Conservation (phyloP, 1,139 yeast species). For the Blastobotrys serpentis region DNA sequence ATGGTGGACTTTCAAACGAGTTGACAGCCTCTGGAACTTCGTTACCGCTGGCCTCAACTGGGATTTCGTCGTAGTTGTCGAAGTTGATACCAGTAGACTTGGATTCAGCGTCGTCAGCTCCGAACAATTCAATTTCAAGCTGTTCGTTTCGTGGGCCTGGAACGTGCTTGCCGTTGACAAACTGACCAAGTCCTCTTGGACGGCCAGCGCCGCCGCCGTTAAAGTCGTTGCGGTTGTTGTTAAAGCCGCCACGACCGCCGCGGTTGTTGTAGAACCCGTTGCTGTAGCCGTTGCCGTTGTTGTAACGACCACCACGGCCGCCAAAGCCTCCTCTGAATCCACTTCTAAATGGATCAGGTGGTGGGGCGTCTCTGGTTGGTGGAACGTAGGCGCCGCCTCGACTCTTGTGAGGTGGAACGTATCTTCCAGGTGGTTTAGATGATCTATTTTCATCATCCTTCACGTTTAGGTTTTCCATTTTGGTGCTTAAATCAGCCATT, state of each 20-base stretch:
- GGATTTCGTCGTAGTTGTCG: conserved; percentile 97
- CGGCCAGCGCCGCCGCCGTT: conserved; percentile 42
- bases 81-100: conserved; percentile 96
- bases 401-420: conserved; percentile 13
- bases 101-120: conserved; percentile 70
- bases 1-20: conserved; percentile 87
- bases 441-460: conserved; percentile 31
- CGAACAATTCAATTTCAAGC: conserved; percentile 80
- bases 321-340: conserved; percentile 17
- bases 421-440: conserved; percentile 22
- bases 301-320: conserved; percentile 17
- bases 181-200: conserved; percentile 43
- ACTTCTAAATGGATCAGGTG: conserved; percentile 12
- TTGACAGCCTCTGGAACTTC: conserved; percentile 92
- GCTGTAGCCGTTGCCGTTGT: conserved; percentile 31
- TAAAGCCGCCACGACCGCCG: conserved; percentile 37
- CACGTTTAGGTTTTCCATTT: conserved; percentile 46
- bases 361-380: conserved; percentile 51
- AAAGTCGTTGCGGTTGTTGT: conserved; percentile 40
- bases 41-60: conserved; percentile 96
- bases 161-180: conserved; percentile 84
- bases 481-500: conserved; percentile 48
- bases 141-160: conserved; percentile 74
- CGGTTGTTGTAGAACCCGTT: conserved; percentile 35
- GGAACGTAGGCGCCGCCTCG: conserved; percentile 53